Evolutionary conservation across 495 filamentous ascomycete species (phyloP).

Genomic region (Pyrenopolyporus hunteri): DNA sequence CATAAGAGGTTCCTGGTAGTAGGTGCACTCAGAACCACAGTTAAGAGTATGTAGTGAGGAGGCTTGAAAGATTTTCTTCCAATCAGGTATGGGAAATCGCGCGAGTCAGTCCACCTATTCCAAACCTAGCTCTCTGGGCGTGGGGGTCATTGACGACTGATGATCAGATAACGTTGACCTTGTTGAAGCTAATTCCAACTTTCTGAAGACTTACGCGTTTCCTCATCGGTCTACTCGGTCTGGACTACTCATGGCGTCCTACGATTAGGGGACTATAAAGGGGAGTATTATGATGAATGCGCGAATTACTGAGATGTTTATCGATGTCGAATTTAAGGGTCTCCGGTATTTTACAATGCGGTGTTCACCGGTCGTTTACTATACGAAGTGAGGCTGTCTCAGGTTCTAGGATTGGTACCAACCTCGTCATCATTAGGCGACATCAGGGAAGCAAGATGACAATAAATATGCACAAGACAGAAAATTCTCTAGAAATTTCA

Average conservation of each 20-base stretch:
- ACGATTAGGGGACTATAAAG: not conserved
- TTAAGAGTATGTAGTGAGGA: not conserved
- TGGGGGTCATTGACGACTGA: constrained; percentile 17
- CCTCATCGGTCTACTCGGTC: constrained; percentile 3
- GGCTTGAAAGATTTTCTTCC: not conserved
- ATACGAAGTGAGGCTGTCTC: constrained; percentile 15
- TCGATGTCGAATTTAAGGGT: constrained; percentile 11
- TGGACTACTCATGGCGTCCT: not conserved
- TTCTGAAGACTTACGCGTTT: constrained; percentile 2
- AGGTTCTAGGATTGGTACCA: not conserved
- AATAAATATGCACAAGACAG: not conserved
- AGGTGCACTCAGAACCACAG: not conserved
- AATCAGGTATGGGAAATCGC: not conserved
- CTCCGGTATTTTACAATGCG: constrained; percentile 26
- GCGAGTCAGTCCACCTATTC: not conserved
- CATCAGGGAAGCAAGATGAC: constrained; percentile 10
- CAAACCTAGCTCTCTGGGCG: constrained; percentile 4
- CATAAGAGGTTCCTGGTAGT: no score
- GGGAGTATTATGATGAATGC: constrained; percentile 3
- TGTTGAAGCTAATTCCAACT: constrained; percentile 22
- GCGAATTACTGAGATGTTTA: constrained; percentile 22
- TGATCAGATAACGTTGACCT: constrained; percentile 27
- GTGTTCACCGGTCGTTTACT: constrained; percentile 1
- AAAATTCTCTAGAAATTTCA: no score
- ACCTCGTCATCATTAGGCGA: constrained; percentile 4